phyloP scores from a whole-genome alignment of 2,329 filamentous ascomycete species.

The Sclerotinia borealis region DNA sequence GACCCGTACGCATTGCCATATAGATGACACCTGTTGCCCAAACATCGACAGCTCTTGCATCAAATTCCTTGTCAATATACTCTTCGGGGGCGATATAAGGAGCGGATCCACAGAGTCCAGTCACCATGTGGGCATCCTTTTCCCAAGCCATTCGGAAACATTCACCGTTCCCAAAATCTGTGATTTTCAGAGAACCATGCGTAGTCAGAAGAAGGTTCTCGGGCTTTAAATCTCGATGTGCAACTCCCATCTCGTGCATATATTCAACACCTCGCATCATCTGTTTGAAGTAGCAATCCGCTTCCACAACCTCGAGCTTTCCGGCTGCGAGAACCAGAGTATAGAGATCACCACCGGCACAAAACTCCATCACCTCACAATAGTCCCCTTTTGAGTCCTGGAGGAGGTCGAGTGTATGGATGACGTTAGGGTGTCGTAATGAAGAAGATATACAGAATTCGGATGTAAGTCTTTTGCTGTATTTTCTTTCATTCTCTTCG shows the following conservation, averaged over 20 bases:
- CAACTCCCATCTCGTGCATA: conserved; percentile 98
- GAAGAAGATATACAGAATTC: conserved; percentile 99
- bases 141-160: conserved; percentile 99
- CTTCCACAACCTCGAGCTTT: conserved; percentile 86
- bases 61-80: conserved; percentile 91
- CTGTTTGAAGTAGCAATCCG: conserved; percentile 98
- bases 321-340: conserved; percentile 85
- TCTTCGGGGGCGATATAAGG: conserved; percentile 98
- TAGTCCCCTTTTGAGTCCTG: conserved; percentile 96
- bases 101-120: conserved; percentile 89
- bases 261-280: conserved; percentile 99
- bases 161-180: conserved; percentile 97
- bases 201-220: conserved; percentile 93
- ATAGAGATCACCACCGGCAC: conserved; percentile 91
- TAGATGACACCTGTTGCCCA: conserved; percentile 99
- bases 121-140: conserved; percentile 96
- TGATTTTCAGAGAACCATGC: conserved; percentile 90
- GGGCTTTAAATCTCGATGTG: conserved; percentile 92
- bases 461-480: conserved; percentile 92
- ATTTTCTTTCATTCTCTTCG: conserved; percentile 93
- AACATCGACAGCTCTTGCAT: conserved; percentile 93
- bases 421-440: conserved; percentile 93
- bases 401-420: conserved; percentile 91
- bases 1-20: conserved; percentile 97
- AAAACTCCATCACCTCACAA: conserved; percentile 99